Evolutionary conservation across 1,284 basidiomycete genomes (phyloP).

Genomic region (Sparassis latifolia): DNA sequence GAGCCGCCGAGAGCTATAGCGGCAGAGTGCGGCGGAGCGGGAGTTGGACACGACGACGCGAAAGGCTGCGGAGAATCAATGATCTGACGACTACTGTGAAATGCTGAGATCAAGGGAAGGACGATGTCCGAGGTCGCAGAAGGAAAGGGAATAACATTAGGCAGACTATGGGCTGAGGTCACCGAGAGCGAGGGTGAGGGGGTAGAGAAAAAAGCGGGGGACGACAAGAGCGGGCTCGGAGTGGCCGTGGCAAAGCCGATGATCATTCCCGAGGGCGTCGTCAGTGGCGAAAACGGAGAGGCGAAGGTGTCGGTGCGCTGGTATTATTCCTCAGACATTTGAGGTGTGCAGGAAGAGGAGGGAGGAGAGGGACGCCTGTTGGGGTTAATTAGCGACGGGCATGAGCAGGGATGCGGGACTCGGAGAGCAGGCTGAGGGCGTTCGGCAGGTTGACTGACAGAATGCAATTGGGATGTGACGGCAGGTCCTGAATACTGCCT

Average conservation of each 20-base stretch:
- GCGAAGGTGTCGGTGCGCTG: too few species aligned
- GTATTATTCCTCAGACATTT: neutral
- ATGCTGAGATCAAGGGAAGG: slow-evolving; percentile 20
- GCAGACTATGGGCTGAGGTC: neutral
- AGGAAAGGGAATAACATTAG: neutral
- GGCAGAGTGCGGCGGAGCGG: slow-evolving; percentile 37
- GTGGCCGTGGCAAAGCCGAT: neutral
- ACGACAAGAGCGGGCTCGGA: neutral
- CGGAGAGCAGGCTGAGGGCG: too few species aligned
- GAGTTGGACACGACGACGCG: slow-evolving; percentile 37
- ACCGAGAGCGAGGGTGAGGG: neutral
- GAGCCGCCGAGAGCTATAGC: too few species aligned
- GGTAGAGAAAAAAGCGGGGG: neutral
- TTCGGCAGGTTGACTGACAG: too few species aligned
- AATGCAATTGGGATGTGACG: too few species aligned
- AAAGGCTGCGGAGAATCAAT: slow-evolving; percentile 44
- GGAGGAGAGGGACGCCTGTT: neutral
- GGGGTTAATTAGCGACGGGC: too few species aligned
- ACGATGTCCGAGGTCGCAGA: neutral
- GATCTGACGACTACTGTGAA: slow-evolving; percentile 44
- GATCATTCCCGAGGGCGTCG: too few species aligned
- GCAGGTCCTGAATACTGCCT: too few species aligned
- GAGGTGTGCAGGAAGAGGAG: neutral
- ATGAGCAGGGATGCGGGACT: too few species aligned
- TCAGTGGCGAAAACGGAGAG: too few species aligned